These are phyloP conservation scores for Friedmanniomyces simplex DNA, from an alignment of 495 filamentous ascomycete genomes.

Conservation along the genomic window DNA sequence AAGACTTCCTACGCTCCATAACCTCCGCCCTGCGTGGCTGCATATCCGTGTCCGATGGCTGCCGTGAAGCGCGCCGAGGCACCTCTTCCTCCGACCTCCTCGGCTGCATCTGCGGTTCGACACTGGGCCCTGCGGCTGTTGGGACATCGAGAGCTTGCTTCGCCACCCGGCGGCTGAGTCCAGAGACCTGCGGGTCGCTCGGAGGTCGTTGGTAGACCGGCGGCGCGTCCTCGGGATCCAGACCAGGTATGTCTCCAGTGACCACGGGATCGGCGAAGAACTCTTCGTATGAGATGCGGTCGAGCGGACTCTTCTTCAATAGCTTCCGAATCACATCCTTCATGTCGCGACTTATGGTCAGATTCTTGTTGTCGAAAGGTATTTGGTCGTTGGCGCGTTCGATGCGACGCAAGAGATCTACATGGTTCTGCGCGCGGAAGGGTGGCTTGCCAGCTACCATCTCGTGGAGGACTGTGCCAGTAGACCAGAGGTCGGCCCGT, in stretches of 20 bases:
- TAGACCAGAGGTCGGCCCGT: conserved; percentile 94
- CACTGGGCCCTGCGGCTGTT: neutral
- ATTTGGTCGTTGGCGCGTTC: conserved; percentile 77
- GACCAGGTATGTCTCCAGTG: conserved; percentile 66
- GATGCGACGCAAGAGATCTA: conserved; percentile 84
- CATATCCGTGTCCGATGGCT: conserved; percentile 14
- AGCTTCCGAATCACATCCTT: conserved; percentile 72
- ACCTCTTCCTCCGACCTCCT: conserved; percentile 10
- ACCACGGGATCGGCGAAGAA: conserved; percentile 72
- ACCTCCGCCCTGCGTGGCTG: neutral
- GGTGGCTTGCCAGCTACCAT: conserved; percentile 88
- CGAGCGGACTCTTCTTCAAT: conserved; percentile 72
- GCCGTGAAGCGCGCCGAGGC: neutral
- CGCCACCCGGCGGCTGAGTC: conserved; percentile 18
- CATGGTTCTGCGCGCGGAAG: conserved; percentile 86
- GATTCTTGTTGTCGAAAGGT: conserved; percentile 62
- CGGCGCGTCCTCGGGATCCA: conserved; percentile 65
- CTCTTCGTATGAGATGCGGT: conserved; percentile 69
- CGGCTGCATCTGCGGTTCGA: conserved; percentile 1
- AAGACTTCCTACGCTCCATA: conserved; percentile 2
- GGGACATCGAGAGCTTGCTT: conserved; percentile 16
- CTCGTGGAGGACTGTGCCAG: conserved; percentile 88
- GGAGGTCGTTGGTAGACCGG: conserved; percentile 25
- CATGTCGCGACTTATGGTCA: conserved; percentile 57
- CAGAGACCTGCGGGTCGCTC: conserved; percentile 24